Percentiles rank a stretch among this genome's conserved stretches.
These are phyloP conservation scores for Trichoderma hamatum DNA, from an alignment of 2,329 filamentous ascomycete genomes.

Conservation along the genomic window DNA sequence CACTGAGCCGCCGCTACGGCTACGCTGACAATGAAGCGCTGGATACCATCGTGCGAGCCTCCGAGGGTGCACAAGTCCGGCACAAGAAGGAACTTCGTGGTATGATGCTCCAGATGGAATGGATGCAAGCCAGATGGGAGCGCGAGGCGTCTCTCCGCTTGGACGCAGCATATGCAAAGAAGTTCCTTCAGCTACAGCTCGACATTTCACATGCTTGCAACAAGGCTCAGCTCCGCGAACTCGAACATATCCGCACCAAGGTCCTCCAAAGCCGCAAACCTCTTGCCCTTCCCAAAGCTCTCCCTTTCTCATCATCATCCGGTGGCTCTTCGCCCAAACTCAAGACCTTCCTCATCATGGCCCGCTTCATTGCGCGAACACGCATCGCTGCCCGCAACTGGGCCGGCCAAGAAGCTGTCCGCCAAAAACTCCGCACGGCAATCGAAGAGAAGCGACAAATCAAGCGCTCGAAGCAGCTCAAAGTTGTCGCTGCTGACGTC, in stretches of 20 bases:
- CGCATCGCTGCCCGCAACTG: slow-evolving; percentile 53
- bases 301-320: slow-evolving; percentile 26
- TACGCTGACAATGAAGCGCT: slow-evolving; percentile 49
- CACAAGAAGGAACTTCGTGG: slow-evolving; percentile 79
- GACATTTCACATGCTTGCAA: slow-evolving; percentile 91
- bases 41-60: slow-evolving; percentile 60
- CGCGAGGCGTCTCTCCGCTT: slow-evolving; percentile 79
- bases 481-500: slow-evolving; percentile 45
- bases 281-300: slow-evolving; percentile 38
- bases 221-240: slow-evolving; percentile 83
- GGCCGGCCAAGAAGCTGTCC: slow-evolving; percentile 55
- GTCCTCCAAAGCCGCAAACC: slow-evolving; percentile 45
- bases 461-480: slow-evolving; percentile 47
- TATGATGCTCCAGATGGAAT: slow-evolving; percentile 86
- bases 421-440: slow-evolving; percentile 52
- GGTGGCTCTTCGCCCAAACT: slow-evolving; percentile 40
- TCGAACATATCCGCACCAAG: slow-evolving; percentile 71
- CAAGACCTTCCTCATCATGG: slow-evolving; percentile 50
- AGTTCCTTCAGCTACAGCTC: slow-evolving; percentile 76
- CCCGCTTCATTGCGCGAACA: slow-evolving; percentile 58
- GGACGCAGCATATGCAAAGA: slow-evolving; percentile 85
- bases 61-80: slow-evolving; percentile 65
- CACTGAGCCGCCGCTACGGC: slow-evolving; percentile 34
- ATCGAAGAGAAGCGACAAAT: slow-evolving; percentile 51
- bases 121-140: slow-evolving; percentile 78